Conservation (phyloP, 2,329 filamentous ascomycete genomes). For the Colletotrichum sidae region DNA sequence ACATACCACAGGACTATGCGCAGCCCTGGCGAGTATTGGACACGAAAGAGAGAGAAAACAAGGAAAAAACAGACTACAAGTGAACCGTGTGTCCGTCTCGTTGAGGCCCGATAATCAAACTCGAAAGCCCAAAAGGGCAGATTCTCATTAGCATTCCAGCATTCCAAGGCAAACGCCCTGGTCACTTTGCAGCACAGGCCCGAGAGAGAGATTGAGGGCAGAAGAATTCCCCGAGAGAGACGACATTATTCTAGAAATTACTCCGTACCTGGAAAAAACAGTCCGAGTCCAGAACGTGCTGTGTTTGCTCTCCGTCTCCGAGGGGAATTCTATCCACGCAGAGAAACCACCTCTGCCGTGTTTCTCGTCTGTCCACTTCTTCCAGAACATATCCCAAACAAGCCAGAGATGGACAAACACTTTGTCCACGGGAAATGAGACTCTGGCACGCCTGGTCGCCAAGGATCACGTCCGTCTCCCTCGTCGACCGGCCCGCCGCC, state of each 20-base stretch:
- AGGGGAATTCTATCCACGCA: no score
- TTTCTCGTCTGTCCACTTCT: no score
- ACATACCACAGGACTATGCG: neutral
- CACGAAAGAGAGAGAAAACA: neutral
- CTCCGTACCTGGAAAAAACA: no score
- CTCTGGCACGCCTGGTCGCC: neutral
- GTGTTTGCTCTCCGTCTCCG: no score
- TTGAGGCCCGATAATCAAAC: slow-evolving; percentile 36
- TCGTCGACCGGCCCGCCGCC: slow-evolving; percentile 12
- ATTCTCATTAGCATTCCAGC: slow-evolving; percentile 1
- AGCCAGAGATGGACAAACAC: neutral
- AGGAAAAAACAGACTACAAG: slow-evolving; percentile 12
- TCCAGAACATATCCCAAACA: neutral
- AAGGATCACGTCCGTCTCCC: slow-evolving; percentile 6
- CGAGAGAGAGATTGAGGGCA: neutral
- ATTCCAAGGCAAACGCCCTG: slow-evolving; percentile 33
- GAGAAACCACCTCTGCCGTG: no score
- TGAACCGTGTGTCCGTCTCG: neutral
- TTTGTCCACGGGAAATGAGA: slow-evolving; percentile 17
- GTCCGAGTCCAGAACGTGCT: no score
- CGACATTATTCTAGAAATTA: no score
- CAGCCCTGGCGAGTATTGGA: neutral
- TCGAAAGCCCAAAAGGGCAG: slow-evolving; percentile 18
- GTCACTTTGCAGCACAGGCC: slow-evolving; percentile 1
- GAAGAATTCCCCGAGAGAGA: no score